Evolutionary conservation across 169 alveolate species (phyloP), one percentile per base, ranked within the genome.

Genomic region (Amoebophrya sp.): DNA sequence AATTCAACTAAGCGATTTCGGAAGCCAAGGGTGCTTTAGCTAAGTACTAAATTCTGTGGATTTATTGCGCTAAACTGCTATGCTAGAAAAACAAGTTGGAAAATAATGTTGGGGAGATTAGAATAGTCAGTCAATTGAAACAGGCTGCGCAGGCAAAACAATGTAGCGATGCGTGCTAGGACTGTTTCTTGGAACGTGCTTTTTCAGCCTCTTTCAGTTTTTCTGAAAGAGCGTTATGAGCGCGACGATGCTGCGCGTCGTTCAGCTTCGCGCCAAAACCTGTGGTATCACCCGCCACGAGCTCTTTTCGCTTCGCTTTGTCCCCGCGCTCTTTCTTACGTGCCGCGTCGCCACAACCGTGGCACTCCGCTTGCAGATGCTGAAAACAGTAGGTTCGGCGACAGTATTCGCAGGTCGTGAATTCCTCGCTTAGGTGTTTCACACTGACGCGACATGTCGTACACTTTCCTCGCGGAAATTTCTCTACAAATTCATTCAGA

Each of bases 291-390:
- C 38, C 38, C 38, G 18, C 26, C 83, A 65, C 10, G 2, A 36
- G 18, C 38, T 65, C 2, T 26, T 65, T 65, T 0, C 83, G 83
- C 36, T 65, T 1, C 36, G 83, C 83, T 6, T n/a, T n/a, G n/a
- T n/a, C n/a, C n/a, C n/a, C n/a, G n/a, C 83, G 83, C 33, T 65
- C 83, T 26, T 65, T 65, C 26, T 6, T 6, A 29, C 26, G 2
- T 6, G 83, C 83, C 26, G 83, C 83, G 2, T 65, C 83, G 2
- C 83, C 83, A 18, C 83, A 65, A 36, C 83, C 83, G 83, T 65
- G 83, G 39, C 18, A 36, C n/a, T 65, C 83, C 83, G 83, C 83
- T 36, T 65, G 83, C 83, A 65, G 83, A 36, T 65, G 83, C 83
- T 65, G 83, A 26, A 65, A 65, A 36, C 83, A 65, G n/a, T 26